These are phyloP conservation scores for Starmerella cellae DNA, from an alignment of 805 yeast species.

Conservation along the genomic window DNA sequence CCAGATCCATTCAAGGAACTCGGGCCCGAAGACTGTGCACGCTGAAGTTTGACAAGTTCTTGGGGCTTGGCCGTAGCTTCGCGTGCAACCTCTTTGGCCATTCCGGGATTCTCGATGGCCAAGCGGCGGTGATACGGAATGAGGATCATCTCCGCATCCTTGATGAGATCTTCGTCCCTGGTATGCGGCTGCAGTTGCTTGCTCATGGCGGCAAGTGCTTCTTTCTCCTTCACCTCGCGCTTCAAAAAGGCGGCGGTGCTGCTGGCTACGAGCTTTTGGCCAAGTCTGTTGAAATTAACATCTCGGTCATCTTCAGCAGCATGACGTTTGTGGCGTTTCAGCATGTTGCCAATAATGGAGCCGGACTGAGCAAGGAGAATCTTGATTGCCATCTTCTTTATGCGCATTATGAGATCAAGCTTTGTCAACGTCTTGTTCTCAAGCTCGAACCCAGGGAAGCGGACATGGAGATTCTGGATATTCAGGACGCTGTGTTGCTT, in stretches of 20 bases:
- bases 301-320: conserved; percentile 13
- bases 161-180: not conserved
- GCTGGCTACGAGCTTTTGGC: not conserved
- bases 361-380: conserved; percentile 44
- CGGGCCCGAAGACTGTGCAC: not conserved
- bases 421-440: conserved; percentile 57
- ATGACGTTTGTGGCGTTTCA: conserved; percentile 28
- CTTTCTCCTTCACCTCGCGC: not conserved
- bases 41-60: not conserved
- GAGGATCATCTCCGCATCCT: not conserved
- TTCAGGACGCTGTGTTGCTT: conserved; percentile 54
- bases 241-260: not conserved
- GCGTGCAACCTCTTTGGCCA: not conserved
- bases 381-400: conserved; percentile 40
- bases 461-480: conserved; percentile 57
- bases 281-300: conserved; percentile 11
- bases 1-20: too few species aligned
- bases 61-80: not conserved
- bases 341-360: conserved; percentile 62
- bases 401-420: conserved; percentile 47
- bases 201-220: not conserved
- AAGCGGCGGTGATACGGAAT: conserved; percentile 7
- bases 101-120: conserved; percentile 6
- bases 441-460: conserved; percentile 48
- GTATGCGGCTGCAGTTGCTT: not conserved